Conservation (phyloP, 192 early-diverging fungal species). For the Entrophospora sp. region DNA sequence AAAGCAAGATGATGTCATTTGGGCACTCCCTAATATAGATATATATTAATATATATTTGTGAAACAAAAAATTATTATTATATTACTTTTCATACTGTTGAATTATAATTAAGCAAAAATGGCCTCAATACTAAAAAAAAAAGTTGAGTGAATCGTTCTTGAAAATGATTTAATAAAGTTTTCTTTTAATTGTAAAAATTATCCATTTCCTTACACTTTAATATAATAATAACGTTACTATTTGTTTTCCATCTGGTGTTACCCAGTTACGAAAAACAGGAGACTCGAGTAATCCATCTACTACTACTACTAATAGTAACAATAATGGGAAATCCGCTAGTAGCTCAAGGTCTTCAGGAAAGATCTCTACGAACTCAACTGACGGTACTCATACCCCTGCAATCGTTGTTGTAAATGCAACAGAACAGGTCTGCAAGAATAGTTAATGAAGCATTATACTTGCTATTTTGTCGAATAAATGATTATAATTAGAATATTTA, state of each 20-base stretch:
- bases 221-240: not conserved
- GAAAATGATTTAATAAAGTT: not conserved
- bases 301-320: not conserved
- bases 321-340: constrained; percentile 18
- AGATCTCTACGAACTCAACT: not conserved
- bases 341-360: constrained; percentile 10
- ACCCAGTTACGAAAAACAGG: constrained; percentile 13
- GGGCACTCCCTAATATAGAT: too few relatives aligned
- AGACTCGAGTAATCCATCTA: constrained; percentile 8
- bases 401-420: constrained; percentile 14
- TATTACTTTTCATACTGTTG: too few relatives aligned
- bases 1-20: too few relatives aligned
- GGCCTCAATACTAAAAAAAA: not conserved
- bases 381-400: not conserved
- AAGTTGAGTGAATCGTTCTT: not conserved
- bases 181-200: not conserved
- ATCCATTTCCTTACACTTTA: not conserved
- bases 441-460: not conserved
- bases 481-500: not conserved
- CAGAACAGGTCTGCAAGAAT: constrained; percentile 13
- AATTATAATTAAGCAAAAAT: too few relatives aligned
- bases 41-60: too few relatives aligned
- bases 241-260: not conserved
- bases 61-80: too few relatives aligned
- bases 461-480: not conserved